Evolutionary conservation across 2,329 filamentous ascomycete species (phyloP).

Genomic region (Sporothrix protearum): DNA sequence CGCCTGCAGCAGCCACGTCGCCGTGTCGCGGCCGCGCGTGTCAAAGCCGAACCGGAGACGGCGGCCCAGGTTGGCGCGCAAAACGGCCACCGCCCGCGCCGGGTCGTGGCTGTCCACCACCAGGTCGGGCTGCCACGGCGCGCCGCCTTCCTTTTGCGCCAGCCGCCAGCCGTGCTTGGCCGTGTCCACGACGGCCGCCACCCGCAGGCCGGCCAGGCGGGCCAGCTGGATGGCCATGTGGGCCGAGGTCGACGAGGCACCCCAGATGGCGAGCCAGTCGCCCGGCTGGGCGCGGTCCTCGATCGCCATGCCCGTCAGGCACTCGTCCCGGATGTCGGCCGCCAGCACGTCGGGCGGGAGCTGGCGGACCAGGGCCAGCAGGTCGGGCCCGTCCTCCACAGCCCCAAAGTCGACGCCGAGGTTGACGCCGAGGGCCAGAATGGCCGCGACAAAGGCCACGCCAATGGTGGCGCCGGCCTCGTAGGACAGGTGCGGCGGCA

Average conservation of each 20-base stretch:
- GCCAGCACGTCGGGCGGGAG: slow-evolving; percentile 50
- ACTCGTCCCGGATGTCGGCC: slow-evolving; percentile 60
- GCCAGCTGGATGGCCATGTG: slow-evolving; percentile 65
- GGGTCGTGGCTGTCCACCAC: slow-evolving; percentile 67
- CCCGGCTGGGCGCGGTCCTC: slow-evolving; percentile 54
- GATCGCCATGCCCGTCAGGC: slow-evolving; percentile 51
- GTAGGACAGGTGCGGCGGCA: slow-evolving; percentile 52
- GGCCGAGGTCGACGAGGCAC: slow-evolving; percentile 68
- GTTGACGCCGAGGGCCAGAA: slow-evolving; percentile 63
- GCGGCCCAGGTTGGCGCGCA: slow-evolving; percentile 52
- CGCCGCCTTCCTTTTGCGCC: slow-evolving; percentile 38
- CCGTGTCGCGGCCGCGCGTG: slow-evolving; percentile 62
- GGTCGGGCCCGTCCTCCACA: slow-evolving; percentile 55
- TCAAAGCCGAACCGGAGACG: slow-evolving; percentile 66
- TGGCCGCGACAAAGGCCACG: slow-evolving; percentile 68
- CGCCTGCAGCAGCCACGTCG: slow-evolving; percentile 53
- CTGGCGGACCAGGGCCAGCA: slow-evolving; percentile 49
- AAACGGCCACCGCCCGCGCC: slow-evolving; percentile 61
- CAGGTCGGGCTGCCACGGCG: slow-evolving; percentile 49
- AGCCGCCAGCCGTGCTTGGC: slow-evolving; percentile 62
- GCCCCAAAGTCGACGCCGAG: slow-evolving; percentile 62
- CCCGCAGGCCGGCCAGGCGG: slow-evolving; percentile 60
- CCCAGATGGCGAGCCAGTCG: slow-evolving; percentile 73
- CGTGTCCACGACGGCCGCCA: slow-evolving; percentile 64
- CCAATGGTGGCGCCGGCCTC: slow-evolving; percentile 61